A percentile compares a stretch with the other conserved stretches of the same genome.
phyloP scores from a whole-genome alignment of 139 green algal species.

The Picochlorum costavermella region DNA sequence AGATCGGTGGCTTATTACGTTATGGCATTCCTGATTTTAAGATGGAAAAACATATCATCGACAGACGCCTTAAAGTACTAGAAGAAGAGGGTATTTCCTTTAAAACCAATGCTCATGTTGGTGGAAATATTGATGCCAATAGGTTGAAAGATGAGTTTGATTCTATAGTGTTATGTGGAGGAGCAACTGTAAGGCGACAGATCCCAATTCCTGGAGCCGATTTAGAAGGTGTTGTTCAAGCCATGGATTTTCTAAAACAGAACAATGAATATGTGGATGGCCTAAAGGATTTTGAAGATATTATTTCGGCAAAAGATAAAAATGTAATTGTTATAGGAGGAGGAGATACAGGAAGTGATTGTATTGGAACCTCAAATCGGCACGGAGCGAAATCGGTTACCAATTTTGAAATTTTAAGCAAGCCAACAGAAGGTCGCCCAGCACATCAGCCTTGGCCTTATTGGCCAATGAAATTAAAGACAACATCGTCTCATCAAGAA shows the following conservation, averaged over 20 bases:
- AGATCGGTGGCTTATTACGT: conserved; percentile 95
- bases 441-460: conserved; percentile 88
- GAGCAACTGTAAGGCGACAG: conserved; percentile 84
- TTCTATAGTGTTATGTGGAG: conserved; percentile 78
- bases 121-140: conserved; percentile 46
- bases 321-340: conserved; percentile 94
- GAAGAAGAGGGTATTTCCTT: conserved; percentile 78
- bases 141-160: conserved; percentile 53
- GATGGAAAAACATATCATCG: conserved; percentile 81
- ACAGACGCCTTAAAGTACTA: conserved; percentile 92
- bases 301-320: conserved; percentile 79
- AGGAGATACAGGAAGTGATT: conserved; percentile 95
- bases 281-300: conserved; percentile 59
- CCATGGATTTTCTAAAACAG: conserved; percentile 91
- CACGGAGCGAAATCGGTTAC: conserved; percentile 68
- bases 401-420: conserved; percentile 89
- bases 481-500: conserved; percentile 93
- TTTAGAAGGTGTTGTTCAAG: conserved; percentile 81
- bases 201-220: conserved; percentile 69
- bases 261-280: conserved; percentile 93
- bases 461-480: conserved; percentile 64
- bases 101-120: conserved; percentile 66
- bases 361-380: conserved; percentile 85
- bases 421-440: conserved; percentile 64
- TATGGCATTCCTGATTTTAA: conserved; percentile 96